Evolutionary conservation across 2,329 filamentous ascomycete species (phyloP), one percentile per base, ranked within the genome.

Genomic region (Ophiocordyceps robertsii): DNA sequence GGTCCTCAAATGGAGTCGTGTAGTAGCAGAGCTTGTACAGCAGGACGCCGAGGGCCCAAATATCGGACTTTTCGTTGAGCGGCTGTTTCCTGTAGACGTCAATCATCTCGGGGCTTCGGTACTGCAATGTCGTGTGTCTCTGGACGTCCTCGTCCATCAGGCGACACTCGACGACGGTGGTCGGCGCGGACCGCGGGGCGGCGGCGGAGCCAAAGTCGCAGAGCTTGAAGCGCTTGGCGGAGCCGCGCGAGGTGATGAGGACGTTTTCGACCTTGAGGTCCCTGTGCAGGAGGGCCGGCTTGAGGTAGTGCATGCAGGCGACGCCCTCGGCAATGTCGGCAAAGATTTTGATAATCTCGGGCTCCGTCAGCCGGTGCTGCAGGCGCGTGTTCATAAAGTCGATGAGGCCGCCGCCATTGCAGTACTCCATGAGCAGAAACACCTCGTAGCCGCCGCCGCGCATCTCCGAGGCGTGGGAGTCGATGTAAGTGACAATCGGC

Each of bases 341-440:
- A 65, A 98, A 96, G 63, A 98, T 96, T 68, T 89, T 84, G 54
- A 98, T 69, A 53, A 98, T 95, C 69, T 98, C 92, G 40, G 92
- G 90, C 67, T 98, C 92, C 31, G 90, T 98, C 62, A 98, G 72
- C 40, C 92, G 84, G 61, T 98, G 89, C 65, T 98, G 92, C 55
- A 98, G 68, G 42, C 92, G 79, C 31, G 92, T 98, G 65, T 98
- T 98, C 92, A 98, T 98, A 61, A 96, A 98, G 66, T 98, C 92
- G 60, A 98, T 98, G 59, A 98, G 67, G 31, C 92, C 90, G 49
- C 92, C 92, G 40, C 92, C 92, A 56, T 84, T 80, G 67, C 92
- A 98, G 64, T 82, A 95, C 61, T 98, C 92, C 92, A 98, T 98
- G 50, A 98, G 80, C 56, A 98, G 63, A 56, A 98, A 98, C 45